Conservation (phyloP, 2,329 filamentous ascomycete genomes). For the Volutella citrinella region DNA sequence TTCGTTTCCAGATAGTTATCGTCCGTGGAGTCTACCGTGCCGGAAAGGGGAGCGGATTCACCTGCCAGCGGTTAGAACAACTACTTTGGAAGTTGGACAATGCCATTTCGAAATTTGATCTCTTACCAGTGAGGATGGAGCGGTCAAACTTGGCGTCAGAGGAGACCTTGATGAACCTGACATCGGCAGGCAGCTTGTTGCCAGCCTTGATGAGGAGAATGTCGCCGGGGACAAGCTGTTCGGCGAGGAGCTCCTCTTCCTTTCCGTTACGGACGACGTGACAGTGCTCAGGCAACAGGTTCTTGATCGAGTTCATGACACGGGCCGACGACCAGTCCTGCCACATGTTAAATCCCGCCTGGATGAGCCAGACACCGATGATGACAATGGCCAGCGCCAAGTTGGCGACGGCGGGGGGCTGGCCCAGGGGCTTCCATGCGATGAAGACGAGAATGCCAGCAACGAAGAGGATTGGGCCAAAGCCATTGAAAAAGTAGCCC, state of each 20-base stretch:
- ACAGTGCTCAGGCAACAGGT: conserved; percentile 74
- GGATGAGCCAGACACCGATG: conserved; percentile 64
- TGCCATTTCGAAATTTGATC: neutral
- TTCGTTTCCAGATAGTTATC: conserved; percentile 74
- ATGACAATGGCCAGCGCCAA: conserved; percentile 71
- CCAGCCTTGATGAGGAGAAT: conserved; percentile 66
- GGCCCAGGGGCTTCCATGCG: conserved; percentile 71
- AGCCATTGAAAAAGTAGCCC: conserved; percentile 75
- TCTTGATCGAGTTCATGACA: conserved; percentile 77
- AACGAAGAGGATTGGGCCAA: conserved; percentile 67
- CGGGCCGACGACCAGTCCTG: conserved; percentile 74
- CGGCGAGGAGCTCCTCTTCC: conserved; percentile 46
- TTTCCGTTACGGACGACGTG: conserved; percentile 59
- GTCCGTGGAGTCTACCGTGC: conserved; percentile 64
- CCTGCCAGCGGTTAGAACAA: conserved; percentile 34
- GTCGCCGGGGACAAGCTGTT: conserved; percentile 70
- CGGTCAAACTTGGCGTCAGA: conserved; percentile 71
- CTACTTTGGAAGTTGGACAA: neutral
- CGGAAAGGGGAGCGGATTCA: conserved; percentile 63
- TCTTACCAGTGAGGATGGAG: conserved; percentile 56
- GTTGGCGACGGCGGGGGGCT: conserved; percentile 69
- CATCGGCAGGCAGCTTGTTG: conserved; percentile 71
- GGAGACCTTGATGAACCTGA: conserved; percentile 67
- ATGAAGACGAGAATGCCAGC: conserved; percentile 72
- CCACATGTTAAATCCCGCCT: conserved; percentile 67